Conservation (phyloP, 768 basidiomycete genomes). For the Termitomyces sp. region DNA sequence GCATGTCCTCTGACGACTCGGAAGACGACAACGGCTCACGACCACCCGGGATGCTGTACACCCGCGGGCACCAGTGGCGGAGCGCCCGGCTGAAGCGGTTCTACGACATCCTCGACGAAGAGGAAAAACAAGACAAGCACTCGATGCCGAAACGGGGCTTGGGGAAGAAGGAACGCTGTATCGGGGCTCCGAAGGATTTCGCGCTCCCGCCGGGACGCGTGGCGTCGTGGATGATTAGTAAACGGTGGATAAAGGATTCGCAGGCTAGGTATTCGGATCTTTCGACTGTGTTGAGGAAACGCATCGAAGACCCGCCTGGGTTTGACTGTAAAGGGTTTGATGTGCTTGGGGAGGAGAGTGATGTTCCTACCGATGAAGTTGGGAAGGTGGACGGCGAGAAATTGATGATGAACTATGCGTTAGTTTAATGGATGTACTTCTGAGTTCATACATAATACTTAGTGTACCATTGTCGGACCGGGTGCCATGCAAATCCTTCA, state of each 20-base stretch:
- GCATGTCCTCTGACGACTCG: constrained; percentile 81
- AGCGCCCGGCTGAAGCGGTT: constrained; percentile 58
- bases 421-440: constrained; percentile 14
- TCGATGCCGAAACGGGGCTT: constrained; percentile 52
- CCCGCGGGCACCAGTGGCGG: constrained; percentile 65
- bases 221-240: constrained; percentile 74
- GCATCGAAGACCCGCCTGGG: constrained; percentile 40
- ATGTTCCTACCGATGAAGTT: constrained; percentile 19
- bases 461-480: too few species aligned
- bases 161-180: constrained; percentile 48
- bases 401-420: constrained; percentile 31
- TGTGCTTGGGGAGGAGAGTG: constrained; percentile 55
- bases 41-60: constrained; percentile 36
- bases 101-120: constrained; percentile 56
- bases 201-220: constrained; percentile 60
- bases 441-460: too few species aligned
- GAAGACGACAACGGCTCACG: constrained; percentile 39
- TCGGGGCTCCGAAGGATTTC: constrained; percentile 53
- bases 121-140: constrained; percentile 39
- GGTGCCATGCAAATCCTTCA: too few species aligned
- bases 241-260: constrained; percentile 48
- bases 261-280: constrained; percentile 44
- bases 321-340: constrained; percentile 47
- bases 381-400: constrained; percentile 20
- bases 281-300: constrained; percentile 31